These are phyloP conservation scores for Pythium pectinolyticum DNA, from an alignment of 352 stramenopile species.

Conservation along the genomic window DNA sequence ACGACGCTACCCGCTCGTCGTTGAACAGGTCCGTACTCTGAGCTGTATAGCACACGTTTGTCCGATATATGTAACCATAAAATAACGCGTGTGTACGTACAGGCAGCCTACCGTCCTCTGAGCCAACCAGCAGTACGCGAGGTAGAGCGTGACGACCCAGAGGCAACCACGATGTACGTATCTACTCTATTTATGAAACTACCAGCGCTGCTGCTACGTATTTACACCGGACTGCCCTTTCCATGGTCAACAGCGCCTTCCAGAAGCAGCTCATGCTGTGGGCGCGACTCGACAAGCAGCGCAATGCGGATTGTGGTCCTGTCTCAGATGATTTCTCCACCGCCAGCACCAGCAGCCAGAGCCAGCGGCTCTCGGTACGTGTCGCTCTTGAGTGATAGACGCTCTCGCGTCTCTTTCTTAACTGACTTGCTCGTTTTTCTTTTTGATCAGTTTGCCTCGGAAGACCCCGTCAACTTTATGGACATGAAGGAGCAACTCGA, in stretches of 20 bases:
- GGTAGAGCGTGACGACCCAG: slow-evolving; percentile 31
- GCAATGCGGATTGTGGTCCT: slow-evolving; percentile 35
- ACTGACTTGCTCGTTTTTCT: background rate
- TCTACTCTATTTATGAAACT: no score
- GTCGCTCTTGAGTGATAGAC: no score
- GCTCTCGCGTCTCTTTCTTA: no score
- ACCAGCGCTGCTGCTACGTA: no score
- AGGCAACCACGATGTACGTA: slow-evolving; percentile 57
- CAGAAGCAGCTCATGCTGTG: slow-evolving; percentile 83
- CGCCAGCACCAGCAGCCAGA: slow-evolving; percentile 55
- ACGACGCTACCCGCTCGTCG: slow-evolving; percentile 39
- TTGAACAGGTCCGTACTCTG: slow-evolving; percentile 39
- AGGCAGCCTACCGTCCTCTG: slow-evolving; percentile 38
- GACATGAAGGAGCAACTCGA: slow-evolving; percentile 80
- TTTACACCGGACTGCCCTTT: no score
- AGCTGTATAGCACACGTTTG: no score
- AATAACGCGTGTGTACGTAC: no score
- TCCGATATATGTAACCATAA: no score
- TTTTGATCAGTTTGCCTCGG: slow-evolving; percentile 43
- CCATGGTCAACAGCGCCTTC: slow-evolving; percentile 58
- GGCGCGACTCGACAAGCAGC: slow-evolving; percentile 62
- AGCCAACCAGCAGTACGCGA: slow-evolving; percentile 38
- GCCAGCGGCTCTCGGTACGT: slow-evolving; percentile 48
- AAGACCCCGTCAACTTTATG: slow-evolving; percentile 59
- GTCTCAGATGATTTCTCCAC: slow-evolving; percentile 60